Evolutionary conservation across 208 protist species (phyloP), one percentile per base, ranked within the genome.

Genomic region (Herpetomonas samuelpessoai): DNA sequence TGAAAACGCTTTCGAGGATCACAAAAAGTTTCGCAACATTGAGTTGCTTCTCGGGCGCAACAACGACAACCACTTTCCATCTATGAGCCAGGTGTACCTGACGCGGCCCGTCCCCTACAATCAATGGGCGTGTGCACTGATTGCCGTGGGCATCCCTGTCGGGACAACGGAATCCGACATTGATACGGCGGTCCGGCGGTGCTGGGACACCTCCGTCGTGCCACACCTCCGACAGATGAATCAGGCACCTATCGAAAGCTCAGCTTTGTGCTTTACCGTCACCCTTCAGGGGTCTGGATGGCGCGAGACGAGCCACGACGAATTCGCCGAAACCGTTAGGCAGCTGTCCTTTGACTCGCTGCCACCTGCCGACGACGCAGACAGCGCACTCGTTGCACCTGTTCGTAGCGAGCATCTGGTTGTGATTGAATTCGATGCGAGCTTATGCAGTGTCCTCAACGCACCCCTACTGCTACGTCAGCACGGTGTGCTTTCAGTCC

Each of bases 1-100:
- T 47, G 86, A 93, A 65, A 96, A 93, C 68, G 77, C 76, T 25
- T 96, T 96, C 57, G 85, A 93, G 54, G 89, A 96, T 66, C 47
- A 66, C 41, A 90, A 88, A 45, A 92, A 92, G 68, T 79, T 85
- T 44, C 64, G 81, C 27, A 83, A 60, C 59, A 82, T 92, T 55
- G 83, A 93, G 47, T 66, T 93, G 27, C 67, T 96, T 10, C 76
- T 96, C 14, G 83, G 89, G 2, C 67, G 85, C 30, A 85, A 91
- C 66, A 65, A 76, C 9, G 71, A 71, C 58, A 59, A 79, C 19
- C 84, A 92, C 70, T 90, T 92, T 53, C 81, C 76, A 1, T 88
- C 84, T 2, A 70, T 95, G 51, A 90, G 76, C 57, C 51, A 56
- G 22, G 67, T 79, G 12, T 95, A 80, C 50, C 71, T 90, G 22